Conservation (phyloP, 2,329 filamentous ascomycete genomes). For the Cladosporium sp. region DNA sequence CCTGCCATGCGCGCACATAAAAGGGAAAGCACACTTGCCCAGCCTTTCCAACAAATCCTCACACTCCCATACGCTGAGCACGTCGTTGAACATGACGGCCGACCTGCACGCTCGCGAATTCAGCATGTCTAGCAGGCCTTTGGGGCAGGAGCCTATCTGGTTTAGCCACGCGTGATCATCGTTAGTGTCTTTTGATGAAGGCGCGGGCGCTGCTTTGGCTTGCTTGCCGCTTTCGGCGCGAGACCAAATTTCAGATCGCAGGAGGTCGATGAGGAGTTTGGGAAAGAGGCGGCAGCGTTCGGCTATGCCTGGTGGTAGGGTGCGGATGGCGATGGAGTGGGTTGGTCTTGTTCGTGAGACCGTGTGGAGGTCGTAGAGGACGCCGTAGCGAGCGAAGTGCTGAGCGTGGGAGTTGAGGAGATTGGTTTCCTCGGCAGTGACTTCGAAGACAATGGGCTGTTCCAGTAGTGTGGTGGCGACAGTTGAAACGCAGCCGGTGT, state of each 20-base stretch:
- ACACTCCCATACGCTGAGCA: slow-evolving; percentile 57
- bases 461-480: slow-evolving; percentile 34
- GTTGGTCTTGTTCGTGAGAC: neutral
- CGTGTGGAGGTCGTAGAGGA: slow-evolving; percentile 56
- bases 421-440: slow-evolving; percentile 56
- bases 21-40: slow-evolving; percentile 66
- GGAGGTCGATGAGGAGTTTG: slow-evolving; percentile 64
- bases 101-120: slow-evolving; percentile 74
- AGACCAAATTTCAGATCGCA: slow-evolving; percentile 71
- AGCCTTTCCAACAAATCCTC: slow-evolving; percentile 53
- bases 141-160: slow-evolving; percentile 65
- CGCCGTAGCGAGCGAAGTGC: slow-evolving; percentile 71
- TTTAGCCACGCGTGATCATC: slow-evolving; percentile 50
- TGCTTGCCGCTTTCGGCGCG: neutral
- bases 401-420: slow-evolving; percentile 52
- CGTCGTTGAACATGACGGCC: slow-evolving; percentile 84
- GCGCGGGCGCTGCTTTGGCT: neutral
- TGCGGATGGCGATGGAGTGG: slow-evolving; percentile 40
- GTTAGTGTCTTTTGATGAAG: neutral
- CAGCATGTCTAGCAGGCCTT: slow-evolving; percentile 69
- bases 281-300: slow-evolving; percentile 74
- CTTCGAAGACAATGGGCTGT: slow-evolving; percentile 60
- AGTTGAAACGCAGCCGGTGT: slow-evolving; percentile 18
- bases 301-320: slow-evolving; percentile 66
- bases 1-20: slow-evolving; percentile 76